These are phyloP conservation scores for Fusarium incarnatum DNA, from an alignment of 2,329 filamentous ascomycete species.

Conservation along the genomic window DNA sequence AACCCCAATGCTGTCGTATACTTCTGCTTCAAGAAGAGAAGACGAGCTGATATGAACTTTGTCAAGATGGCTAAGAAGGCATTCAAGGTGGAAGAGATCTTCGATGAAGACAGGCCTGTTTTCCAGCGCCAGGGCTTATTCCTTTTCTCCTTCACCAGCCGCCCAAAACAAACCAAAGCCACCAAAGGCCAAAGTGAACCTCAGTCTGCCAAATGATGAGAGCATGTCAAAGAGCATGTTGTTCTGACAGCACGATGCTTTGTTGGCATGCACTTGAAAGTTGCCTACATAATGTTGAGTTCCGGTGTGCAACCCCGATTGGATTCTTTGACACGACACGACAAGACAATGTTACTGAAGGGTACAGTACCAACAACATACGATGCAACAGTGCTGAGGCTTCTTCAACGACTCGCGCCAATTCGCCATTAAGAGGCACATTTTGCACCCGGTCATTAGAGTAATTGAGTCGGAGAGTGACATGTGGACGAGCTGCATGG, in stretches of 20 bases:
- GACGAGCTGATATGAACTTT: constrained; percentile 82
- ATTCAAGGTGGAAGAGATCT: constrained; percentile 72
- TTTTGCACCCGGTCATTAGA: background rate
- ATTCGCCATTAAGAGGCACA: constrained; percentile 11
- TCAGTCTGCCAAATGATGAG: constrained; percentile 34
- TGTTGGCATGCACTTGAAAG: constrained; percentile 26
- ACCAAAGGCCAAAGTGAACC: constrained; percentile 29
- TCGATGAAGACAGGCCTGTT: constrained; percentile 68
- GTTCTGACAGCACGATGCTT: constrained; percentile 32
- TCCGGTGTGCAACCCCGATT: constrained; percentile 8
- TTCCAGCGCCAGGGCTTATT: constrained; percentile 71
- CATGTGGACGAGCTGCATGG: constrained; percentile 14
- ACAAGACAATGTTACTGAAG: constrained; percentile 5
- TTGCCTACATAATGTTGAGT: constrained; percentile 2
- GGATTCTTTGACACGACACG: constrained; percentile 1
- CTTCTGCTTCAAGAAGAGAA: constrained; percentile 96
- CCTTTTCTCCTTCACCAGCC: constrained; percentile 67
- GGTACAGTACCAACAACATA: constrained; percentile 26
- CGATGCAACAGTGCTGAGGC: constrained; percentile 25
- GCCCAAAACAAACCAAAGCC: constrained; percentile 45
- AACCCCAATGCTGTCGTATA: constrained; percentile 73
- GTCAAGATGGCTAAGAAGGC: constrained; percentile 76
- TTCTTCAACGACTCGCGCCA: constrained; percentile 13
- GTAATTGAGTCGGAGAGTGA: constrained; percentile 6
- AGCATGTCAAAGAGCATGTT: constrained; percentile 34